These are phyloP conservation scores for Cyclotella baltica DNA, from an alignment of 108 stramenopile species.

Conservation along the genomic window DNA sequence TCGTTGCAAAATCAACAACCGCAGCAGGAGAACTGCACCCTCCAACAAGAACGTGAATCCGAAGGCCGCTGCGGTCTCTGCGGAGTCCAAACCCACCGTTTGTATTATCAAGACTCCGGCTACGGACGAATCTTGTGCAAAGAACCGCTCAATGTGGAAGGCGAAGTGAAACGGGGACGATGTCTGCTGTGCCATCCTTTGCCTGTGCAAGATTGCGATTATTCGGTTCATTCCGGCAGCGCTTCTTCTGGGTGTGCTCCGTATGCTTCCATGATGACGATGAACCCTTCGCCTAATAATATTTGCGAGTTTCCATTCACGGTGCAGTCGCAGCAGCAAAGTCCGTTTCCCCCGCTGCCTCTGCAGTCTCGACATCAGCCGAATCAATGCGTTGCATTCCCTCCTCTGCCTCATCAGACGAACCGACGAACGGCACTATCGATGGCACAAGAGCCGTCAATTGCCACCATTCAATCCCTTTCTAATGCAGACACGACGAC, in stretches of 20 bases:
- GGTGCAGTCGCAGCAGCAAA: no score
- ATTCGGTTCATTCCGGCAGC: background rate
- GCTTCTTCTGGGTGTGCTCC: background rate
- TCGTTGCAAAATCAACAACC: background rate
- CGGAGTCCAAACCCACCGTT: background rate
- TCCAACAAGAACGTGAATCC: conserved; percentile 2
- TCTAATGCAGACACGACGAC: background rate
- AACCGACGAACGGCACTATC: background rate
- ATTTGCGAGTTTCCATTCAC: background rate
- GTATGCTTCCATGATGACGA: background rate
- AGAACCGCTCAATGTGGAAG: background rate
- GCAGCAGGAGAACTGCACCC: background rate
- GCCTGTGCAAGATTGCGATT: background rate
- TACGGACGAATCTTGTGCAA: background rate
- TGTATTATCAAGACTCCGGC: background rate
- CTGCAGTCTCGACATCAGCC: no score
- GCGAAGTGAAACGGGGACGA: background rate
- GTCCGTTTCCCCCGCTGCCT: no score
- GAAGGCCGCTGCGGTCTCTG: background rate
- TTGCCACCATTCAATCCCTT: background rate
- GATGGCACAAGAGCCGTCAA: background rate
- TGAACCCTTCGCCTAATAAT: background rate
- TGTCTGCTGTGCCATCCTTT: conserved; percentile 1
- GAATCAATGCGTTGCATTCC: background rate
- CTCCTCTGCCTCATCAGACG: background rate